phyloP scores from a whole-genome alignment of 306 rosid species.

The Cicer bijugum region DNA sequence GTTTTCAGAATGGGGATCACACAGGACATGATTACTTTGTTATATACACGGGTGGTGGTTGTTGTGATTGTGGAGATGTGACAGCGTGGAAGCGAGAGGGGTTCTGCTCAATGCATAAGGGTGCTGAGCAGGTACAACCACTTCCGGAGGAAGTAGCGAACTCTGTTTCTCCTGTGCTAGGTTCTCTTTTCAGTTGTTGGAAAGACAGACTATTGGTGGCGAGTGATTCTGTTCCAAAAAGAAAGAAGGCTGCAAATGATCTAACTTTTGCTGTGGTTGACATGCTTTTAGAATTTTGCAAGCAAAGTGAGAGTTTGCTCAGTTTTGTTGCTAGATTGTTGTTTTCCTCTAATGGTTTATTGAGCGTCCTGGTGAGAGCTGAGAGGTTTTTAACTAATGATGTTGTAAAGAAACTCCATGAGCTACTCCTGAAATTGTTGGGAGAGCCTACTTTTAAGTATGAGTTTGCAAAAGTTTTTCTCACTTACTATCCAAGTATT shows the following conservation, averaged over 20 bases:
- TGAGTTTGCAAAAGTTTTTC: slow-evolving; percentile 86
- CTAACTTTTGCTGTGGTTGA: slow-evolving; percentile 77
- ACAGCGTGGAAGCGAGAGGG: slow-evolving; percentile 98
- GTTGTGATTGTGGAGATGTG: slow-evolving; percentile 98
- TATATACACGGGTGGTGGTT: slow-evolving; percentile 86
- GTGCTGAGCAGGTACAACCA: slow-evolving; percentile 83
- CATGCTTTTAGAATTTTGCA: slow-evolving; percentile 86
- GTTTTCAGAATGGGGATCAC: slow-evolving; percentile 91
- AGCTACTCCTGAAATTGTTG: slow-evolving; percentile 79
- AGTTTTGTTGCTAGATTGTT: slow-evolving; percentile 73
- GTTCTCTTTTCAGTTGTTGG: slow-evolving; percentile 70
- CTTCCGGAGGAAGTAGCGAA: slow-evolving; percentile 66
- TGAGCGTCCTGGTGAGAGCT: slow-evolving; percentile 70
- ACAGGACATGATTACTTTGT: slow-evolving; percentile 79
- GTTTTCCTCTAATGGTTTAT: slow-evolving; percentile 59
- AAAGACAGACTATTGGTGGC: slow-evolving; percentile 58
- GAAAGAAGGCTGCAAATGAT: slow-evolving; percentile 69
- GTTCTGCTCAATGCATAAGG: slow-evolving; percentile 91
- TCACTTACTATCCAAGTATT: slow-evolving; percentile 83
- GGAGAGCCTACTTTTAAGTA: slow-evolving; percentile 91
- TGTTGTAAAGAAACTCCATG: slow-evolving; percentile 75
- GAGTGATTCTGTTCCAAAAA: slow-evolving; percentile 47
- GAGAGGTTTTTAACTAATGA: slow-evolving; percentile 71
- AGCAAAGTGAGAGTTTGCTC: slow-evolving; percentile 93
- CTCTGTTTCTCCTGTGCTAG: slow-evolving; percentile 73